Evolutionary conservation across 31 red algal genomes (phyloP).

Genomic region (Endocladia muricata): DNA sequence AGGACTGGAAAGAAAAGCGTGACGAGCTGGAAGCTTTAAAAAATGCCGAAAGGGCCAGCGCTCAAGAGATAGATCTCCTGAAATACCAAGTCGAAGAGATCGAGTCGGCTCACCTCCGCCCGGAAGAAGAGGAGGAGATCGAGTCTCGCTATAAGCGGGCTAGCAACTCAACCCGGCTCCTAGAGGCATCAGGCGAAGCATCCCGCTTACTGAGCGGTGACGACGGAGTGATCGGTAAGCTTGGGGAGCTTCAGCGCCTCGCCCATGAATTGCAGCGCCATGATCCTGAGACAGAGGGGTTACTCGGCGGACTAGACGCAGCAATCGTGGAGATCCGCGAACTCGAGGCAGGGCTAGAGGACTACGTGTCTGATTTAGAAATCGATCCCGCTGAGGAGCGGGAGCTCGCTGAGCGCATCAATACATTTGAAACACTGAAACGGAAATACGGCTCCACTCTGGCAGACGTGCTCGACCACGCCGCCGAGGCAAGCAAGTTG

Average conservation of each 20-base stretch:
- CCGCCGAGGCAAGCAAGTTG: background rate
- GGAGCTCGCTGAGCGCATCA: background rate
- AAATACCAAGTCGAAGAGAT: constrained; percentile 33
- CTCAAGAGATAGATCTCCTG: constrained; percentile 5
- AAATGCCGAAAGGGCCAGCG: background rate
- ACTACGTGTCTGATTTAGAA: background rate
- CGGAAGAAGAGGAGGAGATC: constrained; percentile 2
- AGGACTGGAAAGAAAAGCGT: background rate
- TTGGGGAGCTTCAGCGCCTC: background rate
- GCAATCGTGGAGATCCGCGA: constrained; percentile 7
- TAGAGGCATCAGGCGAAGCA: background rate
- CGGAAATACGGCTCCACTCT: constrained; percentile 17
- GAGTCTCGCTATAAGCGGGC: background rate
- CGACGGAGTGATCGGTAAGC: background rate
- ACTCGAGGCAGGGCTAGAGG: background rate
- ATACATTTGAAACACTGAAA: background rate
- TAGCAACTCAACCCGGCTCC: background rate
- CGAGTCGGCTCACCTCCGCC: too few species aligned
- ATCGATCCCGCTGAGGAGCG: background rate
- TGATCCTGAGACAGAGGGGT: background rate
- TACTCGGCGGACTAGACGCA: background rate
- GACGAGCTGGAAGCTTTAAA: background rate
- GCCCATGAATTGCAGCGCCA: background rate
- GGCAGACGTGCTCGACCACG: constrained; percentile 2
- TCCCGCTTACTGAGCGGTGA: too few species aligned